phyloP scores from a whole-genome alignment of 257 asterid species.

The Lantana camara region DNA sequence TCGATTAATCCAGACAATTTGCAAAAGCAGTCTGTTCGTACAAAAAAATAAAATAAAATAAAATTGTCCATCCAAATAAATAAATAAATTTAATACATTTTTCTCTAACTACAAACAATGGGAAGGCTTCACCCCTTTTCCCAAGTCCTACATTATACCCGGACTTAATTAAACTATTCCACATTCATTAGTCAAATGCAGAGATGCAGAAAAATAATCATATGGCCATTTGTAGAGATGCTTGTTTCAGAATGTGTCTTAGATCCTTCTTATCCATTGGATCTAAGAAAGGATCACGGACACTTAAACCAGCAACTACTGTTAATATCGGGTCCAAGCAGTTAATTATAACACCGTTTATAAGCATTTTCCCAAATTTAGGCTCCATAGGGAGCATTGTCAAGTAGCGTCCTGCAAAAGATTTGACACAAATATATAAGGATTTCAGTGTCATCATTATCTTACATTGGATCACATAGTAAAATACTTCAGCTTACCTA shows the following conservation, averaged over 20 bases:
- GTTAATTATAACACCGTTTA: conserved; percentile 80
- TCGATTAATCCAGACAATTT: too few relatives aligned
- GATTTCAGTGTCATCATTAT: conserved; percentile 23
- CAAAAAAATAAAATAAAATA: too few relatives aligned
- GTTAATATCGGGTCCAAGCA: conserved; percentile 95
- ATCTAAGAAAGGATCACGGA: conserved; percentile 91
- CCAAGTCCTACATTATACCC: conserved; percentile 1
- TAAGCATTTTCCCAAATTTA: conserved; percentile 95
- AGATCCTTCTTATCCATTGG: conserved; percentile 95
- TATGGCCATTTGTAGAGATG: conserved; percentile 8
- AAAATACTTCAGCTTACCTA: conserved; percentile 53
- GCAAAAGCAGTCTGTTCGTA: too few relatives aligned
- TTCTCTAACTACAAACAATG: too few relatives aligned
- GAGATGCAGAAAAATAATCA: not conserved
- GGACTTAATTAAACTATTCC: conserved; percentile 13
- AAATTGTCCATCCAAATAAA: too few relatives aligned
- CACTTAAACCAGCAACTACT: conserved; percentile 87
- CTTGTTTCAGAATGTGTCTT: conserved; percentile 40
- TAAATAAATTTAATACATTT: too few relatives aligned
- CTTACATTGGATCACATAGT: conserved; percentile 28
- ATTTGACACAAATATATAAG: conserved; percentile 30
- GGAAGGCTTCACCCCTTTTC: too few relatives aligned
- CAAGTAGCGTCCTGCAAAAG: conserved; percentile 76
- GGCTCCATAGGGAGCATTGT: conserved; percentile 98
- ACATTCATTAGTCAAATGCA: conserved; percentile 3